Conservation (phyloP, 352 stramenopile species). For the Phytophthora crassamura region DNA sequence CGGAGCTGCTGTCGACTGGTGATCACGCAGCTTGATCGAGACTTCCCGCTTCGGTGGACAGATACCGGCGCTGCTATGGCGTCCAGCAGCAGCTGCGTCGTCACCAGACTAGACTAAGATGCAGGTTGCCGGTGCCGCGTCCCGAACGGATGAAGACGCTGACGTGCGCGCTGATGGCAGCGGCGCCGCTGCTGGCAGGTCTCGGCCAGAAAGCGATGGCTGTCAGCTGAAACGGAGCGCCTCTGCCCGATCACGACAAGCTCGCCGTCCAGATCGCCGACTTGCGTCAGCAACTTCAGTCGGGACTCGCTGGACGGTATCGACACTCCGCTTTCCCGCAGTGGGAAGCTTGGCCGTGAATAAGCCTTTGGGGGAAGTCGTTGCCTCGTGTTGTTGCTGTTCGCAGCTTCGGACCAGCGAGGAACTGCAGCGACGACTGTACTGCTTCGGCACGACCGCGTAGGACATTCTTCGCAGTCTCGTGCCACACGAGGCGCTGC, state of each 20-base stretch:
- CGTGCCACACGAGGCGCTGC: too few relatives aligned
- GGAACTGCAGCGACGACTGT: too few relatives aligned
- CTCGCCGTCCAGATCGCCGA: conserved; percentile 9
- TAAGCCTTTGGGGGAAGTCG: conserved; percentile 6
- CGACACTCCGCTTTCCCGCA: conserved; percentile 27
- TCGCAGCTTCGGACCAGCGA: conserved; percentile 19
- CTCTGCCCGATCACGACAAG: conserved; percentile 3
- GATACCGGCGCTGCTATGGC: too few relatives aligned
- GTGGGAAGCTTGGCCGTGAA: background rate
- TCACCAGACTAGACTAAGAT: too few relatives aligned
- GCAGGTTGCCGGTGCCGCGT: background rate
- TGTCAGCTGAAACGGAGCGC: conserved; percentile 10
- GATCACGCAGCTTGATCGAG: too few relatives aligned
- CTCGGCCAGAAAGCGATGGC: conserved; percentile 6
- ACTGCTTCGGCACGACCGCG: conserved; percentile 9
- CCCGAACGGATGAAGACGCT: conserved; percentile 25
- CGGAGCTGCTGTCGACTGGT: too few relatives aligned
- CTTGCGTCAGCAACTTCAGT: conserved; percentile 33
- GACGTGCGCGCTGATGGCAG: background rate
- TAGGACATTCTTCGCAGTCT: conserved; percentile 13
- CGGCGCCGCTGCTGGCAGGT: background rate
- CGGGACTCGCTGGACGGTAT: conserved; percentile 26
- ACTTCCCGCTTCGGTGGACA: too few relatives aligned
- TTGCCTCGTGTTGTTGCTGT: background rate
- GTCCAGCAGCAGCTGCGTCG: too few relatives aligned